A percentile compares a stretch with the other conserved stretches of the same genome.
phyloP scores from a whole-genome alignment of 129 eudicot species.

The Tagetes erecta region DNA sequence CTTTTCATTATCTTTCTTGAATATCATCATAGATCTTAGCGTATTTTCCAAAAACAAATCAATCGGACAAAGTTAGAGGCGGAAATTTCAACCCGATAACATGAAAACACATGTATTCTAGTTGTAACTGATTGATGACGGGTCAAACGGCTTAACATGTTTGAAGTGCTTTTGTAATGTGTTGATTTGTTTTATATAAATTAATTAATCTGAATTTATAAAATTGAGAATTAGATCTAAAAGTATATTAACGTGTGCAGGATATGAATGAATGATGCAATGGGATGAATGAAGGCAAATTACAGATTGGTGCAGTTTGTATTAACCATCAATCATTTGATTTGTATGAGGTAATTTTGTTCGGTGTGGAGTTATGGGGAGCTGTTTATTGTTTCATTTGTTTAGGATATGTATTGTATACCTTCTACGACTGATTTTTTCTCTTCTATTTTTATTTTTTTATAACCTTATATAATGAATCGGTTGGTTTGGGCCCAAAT shows the following conservation, averaged over 20 bases:
- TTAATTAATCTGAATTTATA: neutral
- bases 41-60: neutral
- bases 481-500: conserved; percentile 8
- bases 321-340: no score
- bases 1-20: conserved; percentile 14
- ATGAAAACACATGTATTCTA: neutral
- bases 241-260: neutral
- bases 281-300: conserved; percentile 33
- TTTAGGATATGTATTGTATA: conserved; percentile 29
- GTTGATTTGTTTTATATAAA: neutral
- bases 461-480: conserved; percentile 15
- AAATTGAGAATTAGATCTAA: neutral
- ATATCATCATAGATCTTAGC: conserved; percentile 2
- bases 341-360: conserved; percentile 15
- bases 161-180: neutral
- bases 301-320: neutral
- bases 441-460: conserved; percentile 1
- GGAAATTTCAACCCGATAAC: neutral
- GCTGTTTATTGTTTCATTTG: conserved; percentile 30
- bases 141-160: neutral
- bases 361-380: conserved; percentile 22
- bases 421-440: neutral
- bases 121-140: neutral
- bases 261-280: conserved; percentile 1
- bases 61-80: neutral